Percentiles rank a stretch among this genome's conserved stretches.
These are phyloP conservation scores for Chaetoceros tenuissimus DNA, from an alignment of 108 stramenopile species.

Conservation along the genomic window DNA sequence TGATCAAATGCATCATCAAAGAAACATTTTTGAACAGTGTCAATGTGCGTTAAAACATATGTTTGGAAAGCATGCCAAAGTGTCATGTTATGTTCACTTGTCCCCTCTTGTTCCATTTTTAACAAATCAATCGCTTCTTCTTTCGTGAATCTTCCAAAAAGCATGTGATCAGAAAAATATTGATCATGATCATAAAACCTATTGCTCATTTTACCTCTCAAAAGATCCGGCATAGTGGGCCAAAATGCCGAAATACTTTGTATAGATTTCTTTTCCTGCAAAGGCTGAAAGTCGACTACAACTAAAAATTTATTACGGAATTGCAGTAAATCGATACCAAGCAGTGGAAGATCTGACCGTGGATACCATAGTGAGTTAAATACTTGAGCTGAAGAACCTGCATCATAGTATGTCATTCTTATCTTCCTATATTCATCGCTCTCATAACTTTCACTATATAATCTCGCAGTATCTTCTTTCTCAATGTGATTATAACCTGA, in stretches of 20 bases:
- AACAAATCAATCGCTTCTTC: no score
- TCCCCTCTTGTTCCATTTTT: no score
- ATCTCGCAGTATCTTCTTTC: no score
- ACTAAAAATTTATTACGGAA: conserved; percentile 26
- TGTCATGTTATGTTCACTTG: no score
- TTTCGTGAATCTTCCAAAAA: no score
- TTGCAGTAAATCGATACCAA: conserved; percentile 30
- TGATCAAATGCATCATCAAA: background rate
- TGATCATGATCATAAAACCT: conserved; percentile 31
- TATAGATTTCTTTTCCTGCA: no score
- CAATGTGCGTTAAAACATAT: conserved; percentile 27
- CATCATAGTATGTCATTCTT: conserved; percentile 58
- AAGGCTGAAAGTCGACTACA: conserved; percentile 37
- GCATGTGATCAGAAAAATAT: no score
- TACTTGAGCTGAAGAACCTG: conserved; percentile 39
- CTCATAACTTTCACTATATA: no score
- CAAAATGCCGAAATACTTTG: conserved; percentile 34
- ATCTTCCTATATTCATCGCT: conserved; percentile 27
- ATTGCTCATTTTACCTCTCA: conserved; percentile 7
- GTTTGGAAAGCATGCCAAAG: no score
- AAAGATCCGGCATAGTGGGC: conserved; percentile 9
- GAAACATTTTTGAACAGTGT: conserved; percentile 21
- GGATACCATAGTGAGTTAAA: conserved; percentile 57
- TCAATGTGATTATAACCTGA: no score
- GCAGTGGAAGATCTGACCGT: conserved; percentile 14